Percentiles rank a stretch among this genome's conserved stretches.
Conservation (phyloP, 2,329 filamentous ascomycete genomes). For the Xylariaceae sp. region DNA sequence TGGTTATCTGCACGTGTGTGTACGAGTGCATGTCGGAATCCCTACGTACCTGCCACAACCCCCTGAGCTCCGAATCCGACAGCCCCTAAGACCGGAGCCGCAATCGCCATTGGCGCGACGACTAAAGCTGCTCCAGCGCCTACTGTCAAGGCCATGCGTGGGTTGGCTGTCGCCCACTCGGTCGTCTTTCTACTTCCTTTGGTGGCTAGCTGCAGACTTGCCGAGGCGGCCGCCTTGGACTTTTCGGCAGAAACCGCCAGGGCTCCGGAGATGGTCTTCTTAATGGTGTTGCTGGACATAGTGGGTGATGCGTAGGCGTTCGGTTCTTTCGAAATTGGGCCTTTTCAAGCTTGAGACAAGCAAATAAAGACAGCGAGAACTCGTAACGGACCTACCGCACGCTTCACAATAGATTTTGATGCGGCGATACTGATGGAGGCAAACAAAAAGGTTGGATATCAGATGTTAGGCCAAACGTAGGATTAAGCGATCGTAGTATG, state of each 20-base stretch:
- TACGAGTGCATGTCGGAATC: too few relatives aligned
- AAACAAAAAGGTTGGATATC: too few relatives aligned
- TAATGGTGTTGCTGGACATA: not conserved
- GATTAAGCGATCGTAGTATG: too few relatives aligned
- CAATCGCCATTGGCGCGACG: slow-evolving; percentile 20
- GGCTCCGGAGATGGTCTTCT: not conserved
- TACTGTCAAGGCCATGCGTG: slow-evolving; percentile 14
- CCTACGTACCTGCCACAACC: slow-evolving; percentile 25
- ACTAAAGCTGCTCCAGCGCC: slow-evolving; percentile 10
- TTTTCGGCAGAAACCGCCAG: not conserved
- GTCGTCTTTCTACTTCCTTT: not conserved
- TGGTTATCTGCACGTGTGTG: not conserved
- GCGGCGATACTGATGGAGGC: too few relatives aligned
- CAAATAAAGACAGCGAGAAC: too few relatives aligned
- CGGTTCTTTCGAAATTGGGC: too few relatives aligned
- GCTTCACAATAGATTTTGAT: too few relatives aligned
- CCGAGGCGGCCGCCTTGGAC: not conserved
- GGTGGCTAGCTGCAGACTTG: not conserved
- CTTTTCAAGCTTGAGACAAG: too few relatives aligned
- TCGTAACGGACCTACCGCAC: too few relatives aligned
- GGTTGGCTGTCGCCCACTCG: slow-evolving; percentile 28
- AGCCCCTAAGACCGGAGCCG: slow-evolving; percentile 21
- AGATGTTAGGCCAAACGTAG: too few relatives aligned
- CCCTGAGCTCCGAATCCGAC: slow-evolving; percentile 30
- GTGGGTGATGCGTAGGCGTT: not conserved